These are phyloP conservation scores for Chalciporus chontae DNA, from an alignment of 768 basidiomycete species.

Conservation along the genomic window DNA sequence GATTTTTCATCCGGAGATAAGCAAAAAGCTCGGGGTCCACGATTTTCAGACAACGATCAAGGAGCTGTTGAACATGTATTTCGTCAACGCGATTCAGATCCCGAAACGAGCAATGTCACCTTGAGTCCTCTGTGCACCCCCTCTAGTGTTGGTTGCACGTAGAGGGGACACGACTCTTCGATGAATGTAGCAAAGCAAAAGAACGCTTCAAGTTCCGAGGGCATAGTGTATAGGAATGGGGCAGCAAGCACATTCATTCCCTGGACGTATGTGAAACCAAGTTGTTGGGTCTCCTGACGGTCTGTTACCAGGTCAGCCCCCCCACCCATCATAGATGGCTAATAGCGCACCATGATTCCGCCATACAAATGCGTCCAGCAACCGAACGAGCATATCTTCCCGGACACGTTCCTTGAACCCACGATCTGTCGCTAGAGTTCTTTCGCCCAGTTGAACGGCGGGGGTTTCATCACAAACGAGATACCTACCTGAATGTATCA, in stretches of 20 bases:
- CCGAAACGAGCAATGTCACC: constrained; percentile 42
- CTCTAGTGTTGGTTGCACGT: constrained; percentile 93
- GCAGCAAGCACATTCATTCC: constrained; percentile 99
- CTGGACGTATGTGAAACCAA: constrained; percentile 95
- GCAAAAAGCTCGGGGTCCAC: constrained; percentile 85
- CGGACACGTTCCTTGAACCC: constrained; percentile 97
- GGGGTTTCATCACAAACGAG: not conserved
- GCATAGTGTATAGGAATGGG: constrained; percentile 96
- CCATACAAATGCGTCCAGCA: constrained; percentile 99
- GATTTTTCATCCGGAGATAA: constrained; percentile 82
- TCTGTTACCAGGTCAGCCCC: constrained; percentile 40
- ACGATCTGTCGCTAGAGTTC: constrained; percentile 92
- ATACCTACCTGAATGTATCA: constrained; percentile 85
- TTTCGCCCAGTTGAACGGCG: constrained; percentile 24
- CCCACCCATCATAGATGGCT: not conserved
- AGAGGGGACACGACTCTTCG: constrained; percentile 91
- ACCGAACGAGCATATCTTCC: constrained; percentile 93
- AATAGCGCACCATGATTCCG: constrained; percentile 68
- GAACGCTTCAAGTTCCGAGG: constrained; percentile 97
- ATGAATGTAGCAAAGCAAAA: constrained; percentile 96
- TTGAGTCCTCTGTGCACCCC: constrained; percentile 94
- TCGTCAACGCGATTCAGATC: not conserved
- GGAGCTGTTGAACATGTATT: constrained; percentile 50
- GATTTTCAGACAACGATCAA: constrained; percentile 88
- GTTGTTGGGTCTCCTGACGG: constrained; percentile 69